phyloP scores from a whole-genome alignment of 1,284 basidiomycete genomes.

The Pseudozyma flocculosa region DNA sequence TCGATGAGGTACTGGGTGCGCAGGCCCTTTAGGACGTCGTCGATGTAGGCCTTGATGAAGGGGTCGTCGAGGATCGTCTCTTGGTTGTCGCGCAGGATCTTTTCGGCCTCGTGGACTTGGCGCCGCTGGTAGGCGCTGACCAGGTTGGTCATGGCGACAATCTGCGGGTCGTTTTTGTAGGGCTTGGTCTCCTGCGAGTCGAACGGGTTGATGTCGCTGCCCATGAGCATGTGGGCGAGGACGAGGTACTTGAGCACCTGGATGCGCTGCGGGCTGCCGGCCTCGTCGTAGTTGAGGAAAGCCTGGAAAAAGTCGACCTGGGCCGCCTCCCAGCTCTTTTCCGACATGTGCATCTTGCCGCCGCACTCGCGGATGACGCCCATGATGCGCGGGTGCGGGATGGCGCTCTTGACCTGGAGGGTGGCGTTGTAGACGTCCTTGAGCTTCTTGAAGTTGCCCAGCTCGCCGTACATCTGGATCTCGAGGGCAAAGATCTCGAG shows the following conservation, averaged over 20 bases:
- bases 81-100: slow-evolving; percentile 85
- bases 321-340: slow-evolving; percentile 94
- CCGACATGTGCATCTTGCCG: slow-evolving; percentile 99
- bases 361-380: slow-evolving; percentile 98
- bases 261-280: slow-evolving; percentile 91
- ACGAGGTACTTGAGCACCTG: slow-evolving; percentile 98
- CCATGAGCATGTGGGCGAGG: slow-evolving; percentile 95
- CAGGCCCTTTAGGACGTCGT: slow-evolving; percentile 86
- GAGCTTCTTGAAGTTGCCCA: slow-evolving; percentile 89
- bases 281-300: slow-evolving; percentile 97
- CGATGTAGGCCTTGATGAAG: slow-evolving; percentile 90
- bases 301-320: slow-evolving; percentile 98
- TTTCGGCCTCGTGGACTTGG: slow-evolving; percentile 94
- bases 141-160: slow-evolving; percentile 95
- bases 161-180: slow-evolving; percentile 95
- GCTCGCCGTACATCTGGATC: slow-evolving; percentile 99
- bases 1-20: slow-evolving; percentile 96
- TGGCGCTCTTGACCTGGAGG: slow-evolving; percentile 87
- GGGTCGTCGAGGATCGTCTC: slow-evolving; percentile 90
- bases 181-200: slow-evolving; percentile 99
- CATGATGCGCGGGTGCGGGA: slow-evolving; percentile 97
- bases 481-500: slow-evolving; percentile 98
- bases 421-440: slow-evolving; percentile 97
- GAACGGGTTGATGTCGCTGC: slow-evolving; percentile 97
- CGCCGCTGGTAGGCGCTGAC: slow-evolving; percentile 93